Percentiles rank a stretch among this genome's conserved stretches.
Conservation (phyloP, 305 asterid species). For the Fraxinus greggii region DNA sequence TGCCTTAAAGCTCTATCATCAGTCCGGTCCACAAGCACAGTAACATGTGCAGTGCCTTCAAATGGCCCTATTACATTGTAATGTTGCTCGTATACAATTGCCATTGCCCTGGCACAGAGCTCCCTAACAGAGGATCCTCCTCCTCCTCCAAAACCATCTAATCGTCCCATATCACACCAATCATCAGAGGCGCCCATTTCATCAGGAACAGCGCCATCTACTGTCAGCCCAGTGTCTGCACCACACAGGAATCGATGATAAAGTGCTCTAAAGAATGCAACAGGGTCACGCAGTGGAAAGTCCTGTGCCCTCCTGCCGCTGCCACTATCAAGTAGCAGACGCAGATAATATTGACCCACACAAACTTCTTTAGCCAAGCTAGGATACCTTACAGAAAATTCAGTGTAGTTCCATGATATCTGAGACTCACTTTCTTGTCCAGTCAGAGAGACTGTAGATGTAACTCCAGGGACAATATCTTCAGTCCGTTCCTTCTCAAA, state of each 20-base stretch:
- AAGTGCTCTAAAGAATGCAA: constrained; percentile 94
- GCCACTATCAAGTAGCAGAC: constrained; percentile 95
- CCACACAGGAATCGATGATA: constrained; percentile 95
- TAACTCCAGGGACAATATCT: constrained; percentile 87
- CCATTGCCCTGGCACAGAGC: constrained; percentile 99
- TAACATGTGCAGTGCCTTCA: constrained; percentile 96
- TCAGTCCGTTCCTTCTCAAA: constrained; percentile 94
- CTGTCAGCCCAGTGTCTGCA: constrained; percentile 97
- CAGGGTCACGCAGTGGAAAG: constrained; percentile 96
- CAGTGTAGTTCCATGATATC: constrained; percentile 95
- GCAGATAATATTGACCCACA: constrained; percentile 97
- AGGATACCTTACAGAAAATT: constrained; percentile 88
- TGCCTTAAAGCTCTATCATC: constrained; percentile 97
- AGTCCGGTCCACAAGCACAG: constrained; percentile 95
- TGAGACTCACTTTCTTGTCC: constrained; percentile 74
- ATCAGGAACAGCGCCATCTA: constrained; percentile 96
- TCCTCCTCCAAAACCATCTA: constrained; percentile 99
- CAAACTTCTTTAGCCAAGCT: constrained; percentile 99
- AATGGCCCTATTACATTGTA: constrained; percentile 72
- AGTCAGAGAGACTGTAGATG: constrained; percentile 49
- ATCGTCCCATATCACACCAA: constrained; percentile 99
- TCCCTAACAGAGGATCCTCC: constrained; percentile 99
- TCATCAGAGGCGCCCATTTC: constrained; percentile 97
- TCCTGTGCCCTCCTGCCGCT: constrained; percentile 74
- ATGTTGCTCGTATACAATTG: constrained; percentile 97